These are phyloP conservation scores for Phytophthora europaea DNA, from an alignment of 352 stramenopile species.

Conservation along the genomic window DNA sequence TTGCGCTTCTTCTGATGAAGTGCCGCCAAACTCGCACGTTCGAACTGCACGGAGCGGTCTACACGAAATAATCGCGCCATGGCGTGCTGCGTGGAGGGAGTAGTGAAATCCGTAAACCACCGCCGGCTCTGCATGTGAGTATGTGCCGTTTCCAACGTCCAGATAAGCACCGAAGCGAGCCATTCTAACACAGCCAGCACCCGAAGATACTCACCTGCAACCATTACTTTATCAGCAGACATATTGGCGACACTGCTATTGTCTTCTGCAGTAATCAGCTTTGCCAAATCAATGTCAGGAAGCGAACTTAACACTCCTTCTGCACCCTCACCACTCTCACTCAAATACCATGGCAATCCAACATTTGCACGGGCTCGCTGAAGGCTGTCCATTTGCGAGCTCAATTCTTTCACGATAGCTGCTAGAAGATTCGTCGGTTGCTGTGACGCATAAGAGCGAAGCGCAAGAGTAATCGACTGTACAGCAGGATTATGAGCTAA, in stretches of 20 bases:
- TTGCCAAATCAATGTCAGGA: slow-evolving; percentile 64
- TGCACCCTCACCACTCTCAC: slow-evolving; percentile 60
- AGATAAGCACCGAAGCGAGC: slow-evolving; percentile 79
- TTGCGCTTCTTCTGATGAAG: slow-evolving; percentile 54
- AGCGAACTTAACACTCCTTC: slow-evolving; percentile 73
- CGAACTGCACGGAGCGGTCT: slow-evolving; percentile 76
- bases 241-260: slow-evolving; percentile 26
- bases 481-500: slow-evolving; percentile 90
- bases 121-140: slow-evolving; percentile 76
- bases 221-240: slow-evolving; percentile 47
- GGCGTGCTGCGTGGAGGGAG: slow-evolving; percentile 61
- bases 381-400: slow-evolving; percentile 59
- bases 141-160: slow-evolving; percentile 82
- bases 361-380: slow-evolving; percentile 50
- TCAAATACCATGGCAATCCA: slow-evolving; percentile 49
- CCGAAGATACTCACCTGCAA: slow-evolving; percentile 74
- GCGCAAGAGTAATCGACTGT: slow-evolving; percentile 88
- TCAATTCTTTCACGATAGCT: slow-evolving; percentile 72
- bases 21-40: slow-evolving; percentile 72
- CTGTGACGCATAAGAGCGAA: slow-evolving; percentile 91
- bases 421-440: slow-evolving; percentile 88
- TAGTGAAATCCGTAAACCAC: slow-evolving; percentile 83
- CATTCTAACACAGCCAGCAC: slow-evolving; percentile 80
- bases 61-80: slow-evolving; percentile 77
- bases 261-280: slow-evolving; percentile 41